Evolutionary conservation across 495 filamentous ascomycete species (phyloP).

Genomic region (Pyrenula aspistea): DNA sequence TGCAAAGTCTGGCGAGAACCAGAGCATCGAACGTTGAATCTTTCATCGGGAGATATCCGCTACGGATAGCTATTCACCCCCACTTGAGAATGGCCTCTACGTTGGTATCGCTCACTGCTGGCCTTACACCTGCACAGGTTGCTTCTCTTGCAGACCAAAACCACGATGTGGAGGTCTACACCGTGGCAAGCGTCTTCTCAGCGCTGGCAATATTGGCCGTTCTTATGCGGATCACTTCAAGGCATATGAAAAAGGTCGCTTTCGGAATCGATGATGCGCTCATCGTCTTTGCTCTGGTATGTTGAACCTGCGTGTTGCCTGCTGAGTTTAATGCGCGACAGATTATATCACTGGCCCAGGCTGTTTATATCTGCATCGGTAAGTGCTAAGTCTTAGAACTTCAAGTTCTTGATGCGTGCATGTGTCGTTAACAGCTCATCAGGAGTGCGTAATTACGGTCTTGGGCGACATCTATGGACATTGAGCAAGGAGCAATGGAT

Average conservation of each 20-base stretch:
- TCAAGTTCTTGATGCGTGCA: too few species aligned
- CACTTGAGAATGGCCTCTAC: too few species aligned
- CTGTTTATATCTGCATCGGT: constrained; percentile 7
- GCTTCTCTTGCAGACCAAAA: constrained; percentile 5
- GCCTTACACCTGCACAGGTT: neutral
- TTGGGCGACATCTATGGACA: constrained; percentile 8
- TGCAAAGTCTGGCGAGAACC: too few species aligned
- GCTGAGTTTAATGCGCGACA: neutral
- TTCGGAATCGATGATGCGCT: constrained; percentile 7
- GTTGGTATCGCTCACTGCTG: neutral
- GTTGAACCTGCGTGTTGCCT: neutral
- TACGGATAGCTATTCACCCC: too few species aligned
- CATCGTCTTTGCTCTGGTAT: constrained; percentile 6
- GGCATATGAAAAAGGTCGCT: constrained; percentile 10
- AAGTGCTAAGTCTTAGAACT: neutral
- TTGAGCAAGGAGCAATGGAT: constrained; percentile 4
- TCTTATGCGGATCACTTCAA: constrained; percentile 7
- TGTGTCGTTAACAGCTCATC: neutral
- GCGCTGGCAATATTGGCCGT: constrained; percentile 6
- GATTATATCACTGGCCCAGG: constrained; percentile 7
- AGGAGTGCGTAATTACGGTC: constrained; percentile 7
- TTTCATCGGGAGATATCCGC: too few species aligned
- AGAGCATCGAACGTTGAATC: too few species aligned
- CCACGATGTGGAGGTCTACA: constrained; percentile 7
- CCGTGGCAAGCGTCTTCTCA: constrained; percentile 2